Evolutionary conservation across 83 land plant species (phyloP), one percentile per base, ranked within the genome.

Genomic region (Picea engelmannii): DNA sequence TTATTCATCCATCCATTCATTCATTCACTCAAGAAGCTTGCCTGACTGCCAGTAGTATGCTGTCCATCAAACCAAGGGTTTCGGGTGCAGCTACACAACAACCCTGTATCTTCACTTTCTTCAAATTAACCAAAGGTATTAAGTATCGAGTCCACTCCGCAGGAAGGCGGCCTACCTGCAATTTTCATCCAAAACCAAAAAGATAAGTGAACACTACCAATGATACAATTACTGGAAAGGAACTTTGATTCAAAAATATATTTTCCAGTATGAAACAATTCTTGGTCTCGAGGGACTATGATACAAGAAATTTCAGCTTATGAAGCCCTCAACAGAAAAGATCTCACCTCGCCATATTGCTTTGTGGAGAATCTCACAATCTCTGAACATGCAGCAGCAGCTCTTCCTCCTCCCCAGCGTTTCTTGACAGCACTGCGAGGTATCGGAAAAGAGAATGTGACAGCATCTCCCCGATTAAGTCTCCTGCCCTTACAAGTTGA

Each of bases 101-200:
- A n/a, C 90, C 95, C 61, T 31, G 21, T 40, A 91, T 79, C 62
- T 83, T 89, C n/a, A 94, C 92, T 55, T 91, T 91, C 3, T 79
- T 71, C 13, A 89, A 87, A 66, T 85, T 85, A 21, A 94, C 89
- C 64, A 96, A 89, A 6, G 98, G 98, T 79, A 92, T 86, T 9
- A 94, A 78, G 69, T 92, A 92, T 52, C 87, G 85, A 35, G 95
- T 81, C 98, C 95, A 94, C 42, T 96, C 98, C 62, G 79, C 87
- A 44, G 94, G 97, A 18, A 96, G 87, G 73, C 95, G 83, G 2
- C 98, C 98, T 73, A 96, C 88, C 97, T 96, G 81, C 59, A 20
- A 58, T 25, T 49, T 13, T 25, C 31, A 66, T 52, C 21, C 10
- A 83, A 60, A 49, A 68, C 79, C 13, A 80, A 66, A 64, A 40